A percentile compares a stretch with the other conserved stretches of the same genome.
These are phyloP conservation scores for Suillus occidentalis DNA, from an alignment of 768 basidiomycete genomes.

Conservation along the genomic window DNA sequence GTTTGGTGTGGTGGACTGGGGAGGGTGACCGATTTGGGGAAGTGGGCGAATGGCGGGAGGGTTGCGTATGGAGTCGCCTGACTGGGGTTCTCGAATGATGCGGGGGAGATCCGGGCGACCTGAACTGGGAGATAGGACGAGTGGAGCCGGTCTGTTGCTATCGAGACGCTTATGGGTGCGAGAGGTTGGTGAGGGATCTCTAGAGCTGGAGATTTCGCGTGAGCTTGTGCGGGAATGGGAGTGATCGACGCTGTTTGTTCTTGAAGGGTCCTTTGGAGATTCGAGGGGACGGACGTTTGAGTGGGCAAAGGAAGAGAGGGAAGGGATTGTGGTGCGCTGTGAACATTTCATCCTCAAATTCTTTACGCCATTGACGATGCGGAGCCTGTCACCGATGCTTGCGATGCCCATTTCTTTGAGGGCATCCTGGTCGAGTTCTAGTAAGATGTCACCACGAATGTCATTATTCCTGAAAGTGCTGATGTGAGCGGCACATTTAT, in stretches of 20 bases:
- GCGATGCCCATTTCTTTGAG: conserved; percentile 89
- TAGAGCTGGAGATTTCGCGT: conserved; percentile 12
- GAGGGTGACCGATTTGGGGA: conserved; percentile 19
- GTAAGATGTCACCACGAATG: conserved; percentile 86
- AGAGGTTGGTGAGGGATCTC: conserved; percentile 28
- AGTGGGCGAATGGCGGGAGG: conserved; percentile 28
- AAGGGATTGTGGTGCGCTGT: conserved; percentile 12
- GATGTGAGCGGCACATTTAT: conserved; percentile 70
- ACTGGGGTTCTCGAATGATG: conserved; percentile 59
- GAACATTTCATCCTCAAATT: conserved; percentile 61
- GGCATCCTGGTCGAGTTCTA: conserved; percentile 86
- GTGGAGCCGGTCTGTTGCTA: conserved; percentile 72
- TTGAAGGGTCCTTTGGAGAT: conserved; percentile 9
- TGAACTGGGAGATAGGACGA: conserved; percentile 63
- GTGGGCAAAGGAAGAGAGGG: background rate
- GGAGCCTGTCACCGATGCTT: conserved; percentile 89
- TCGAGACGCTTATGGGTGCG: conserved; percentile 51
- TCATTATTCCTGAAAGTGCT: conserved; percentile 79
- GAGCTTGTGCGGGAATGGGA: conserved; percentile 27
- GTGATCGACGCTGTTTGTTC: conserved; percentile 6
- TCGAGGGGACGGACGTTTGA: conserved; percentile 7
- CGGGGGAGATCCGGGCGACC: conserved; percentile 67
- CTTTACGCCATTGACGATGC: conserved; percentile 86
- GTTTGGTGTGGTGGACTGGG: conserved; percentile 31
- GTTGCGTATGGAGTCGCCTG: conserved; percentile 51